Percentiles rank a stretch among this genome's conserved stretches.
Conservation (phyloP, 805 yeast genomes). For the Teunomyces barrocoloradensis region DNA sequence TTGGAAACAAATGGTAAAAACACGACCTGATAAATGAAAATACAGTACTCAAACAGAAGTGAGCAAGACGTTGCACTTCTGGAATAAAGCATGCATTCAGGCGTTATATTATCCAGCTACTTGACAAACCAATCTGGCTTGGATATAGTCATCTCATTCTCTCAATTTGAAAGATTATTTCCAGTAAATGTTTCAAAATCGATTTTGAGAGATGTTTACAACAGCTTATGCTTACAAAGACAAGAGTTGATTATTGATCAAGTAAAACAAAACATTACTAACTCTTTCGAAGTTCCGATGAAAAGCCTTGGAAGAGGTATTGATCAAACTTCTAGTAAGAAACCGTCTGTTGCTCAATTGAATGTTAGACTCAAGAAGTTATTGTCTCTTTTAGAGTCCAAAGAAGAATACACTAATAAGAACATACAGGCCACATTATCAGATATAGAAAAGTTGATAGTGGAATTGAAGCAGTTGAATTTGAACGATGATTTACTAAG, state of each 20-base stretch:
- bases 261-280: conserved; percentile 12
- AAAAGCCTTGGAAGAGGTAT: conserved; percentile 7
- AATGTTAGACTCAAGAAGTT: conserved; percentile 22
- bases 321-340: conserved; percentile 1
- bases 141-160: conserved; percentile 16
- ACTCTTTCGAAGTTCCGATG: conserved; percentile 25
- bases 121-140: conserved; percentile 16
- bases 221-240: conserved; percentile 13
- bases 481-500: background rate
- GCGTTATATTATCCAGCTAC: conserved; percentile 17
- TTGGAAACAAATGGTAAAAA: background rate
- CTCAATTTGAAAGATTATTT: conserved; percentile 17
- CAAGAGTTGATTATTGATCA: background rate
- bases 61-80: background rate
- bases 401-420: background rate
- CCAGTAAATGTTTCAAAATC: conserved; percentile 9
- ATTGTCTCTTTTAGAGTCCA: conserved; percentile 10
- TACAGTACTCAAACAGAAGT: background rate
- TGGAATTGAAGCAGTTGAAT: background rate
- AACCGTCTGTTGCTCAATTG: conserved; percentile 10
- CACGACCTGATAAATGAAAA: background rate
- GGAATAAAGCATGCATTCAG: conserved; percentile 20
- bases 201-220: conserved; percentile 10
- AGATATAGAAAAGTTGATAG: background rate
- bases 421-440: background rate